Evolutionary conservation across 2,329 filamentous ascomycete species (phyloP), one percentile per base, ranked within the genome.

Genomic region (Orbilia quercus): DNA sequence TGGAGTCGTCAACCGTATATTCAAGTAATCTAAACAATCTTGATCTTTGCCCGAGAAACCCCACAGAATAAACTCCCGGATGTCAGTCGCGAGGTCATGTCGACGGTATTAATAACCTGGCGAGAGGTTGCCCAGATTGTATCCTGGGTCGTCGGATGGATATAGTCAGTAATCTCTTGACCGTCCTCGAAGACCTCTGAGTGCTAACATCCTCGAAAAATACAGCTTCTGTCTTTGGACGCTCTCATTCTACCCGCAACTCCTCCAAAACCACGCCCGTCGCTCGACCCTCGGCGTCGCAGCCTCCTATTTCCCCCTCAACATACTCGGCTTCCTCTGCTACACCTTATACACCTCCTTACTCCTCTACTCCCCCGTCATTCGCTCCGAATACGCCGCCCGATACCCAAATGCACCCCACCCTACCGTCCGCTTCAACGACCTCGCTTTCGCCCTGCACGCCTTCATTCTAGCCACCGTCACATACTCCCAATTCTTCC

Each of bases 181-280:
- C 48, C 62, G 42, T 44, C 47, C 16, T 23, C 36, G 23, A 23
- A 40, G 23, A 40, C 20, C 36, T 7, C 25, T 45, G 16, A 45
- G 6, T 58, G 7, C 18, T n/a, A 44, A 16, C 25, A 40, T 7
- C 36, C 25, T 38, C 25, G 16, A n/a, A n/a, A n/a, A n/a, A n/a
- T n/a, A n/a, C 28, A 84, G 82, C 81, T 89, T 87, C 75, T 75
- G 88, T 53, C 88, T 86, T 81, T 95, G 94, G 94, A 94, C 91
- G 11, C 82, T 89, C 14, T 96, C 92, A 14, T 98, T 97, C 82
- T 98, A 98, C 80, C 93, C 94, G 1, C 95, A 98, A 80, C 88
- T 90, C 5, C 82, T 96, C 73, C 85, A 92, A 75, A 98, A 97
- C 84, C 89, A 85, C 80, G 84, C 84, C 28, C 89, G 92, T 60